Evolutionary conservation across 306 rosid genomes (phyloP).

Genomic region (Cicer yamashitae): DNA sequence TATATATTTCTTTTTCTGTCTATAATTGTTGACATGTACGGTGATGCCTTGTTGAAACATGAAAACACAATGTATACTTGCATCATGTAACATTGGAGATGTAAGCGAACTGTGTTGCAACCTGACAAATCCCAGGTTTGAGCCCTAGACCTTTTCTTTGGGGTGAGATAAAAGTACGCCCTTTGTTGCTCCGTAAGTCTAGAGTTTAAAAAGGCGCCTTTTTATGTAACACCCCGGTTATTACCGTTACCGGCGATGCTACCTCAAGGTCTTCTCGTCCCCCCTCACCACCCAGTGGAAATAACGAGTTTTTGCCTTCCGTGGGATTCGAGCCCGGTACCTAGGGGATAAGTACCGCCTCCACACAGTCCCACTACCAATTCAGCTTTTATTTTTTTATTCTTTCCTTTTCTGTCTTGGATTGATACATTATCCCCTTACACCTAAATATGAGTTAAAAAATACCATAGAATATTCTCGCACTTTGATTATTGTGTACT

Average conservation of each 20-base stretch:
- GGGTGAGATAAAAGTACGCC: background rate
- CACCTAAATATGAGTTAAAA: background rate
- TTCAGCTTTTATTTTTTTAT: too few species aligned
- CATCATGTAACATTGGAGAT: background rate
- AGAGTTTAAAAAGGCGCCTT: too few species aligned
- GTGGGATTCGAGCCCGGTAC: too few species aligned
- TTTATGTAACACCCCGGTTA: too few species aligned
- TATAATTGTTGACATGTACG: background rate
- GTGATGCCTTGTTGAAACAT: conserved; percentile 13
- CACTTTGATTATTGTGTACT: background rate
- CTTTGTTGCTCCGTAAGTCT: background rate
- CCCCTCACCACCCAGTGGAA: too few species aligned
- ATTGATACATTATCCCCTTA: background rate
- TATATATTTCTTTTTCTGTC: background rate
- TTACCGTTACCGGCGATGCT: too few species aligned
- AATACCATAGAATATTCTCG: background rate
- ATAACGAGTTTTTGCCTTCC: too few species aligned
- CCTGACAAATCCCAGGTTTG: background rate
- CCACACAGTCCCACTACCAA: too few species aligned
- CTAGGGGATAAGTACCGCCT: too few species aligned
- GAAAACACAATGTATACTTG: background rate
- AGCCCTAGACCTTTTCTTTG: background rate
- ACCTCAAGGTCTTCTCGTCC: too few species aligned
- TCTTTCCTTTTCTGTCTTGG: background rate
- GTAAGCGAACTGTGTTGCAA: background rate